Evolutionary conservation across 2,329 filamentous ascomycete species (phyloP).

Genomic region (Colletotrichum acutatum): DNA sequence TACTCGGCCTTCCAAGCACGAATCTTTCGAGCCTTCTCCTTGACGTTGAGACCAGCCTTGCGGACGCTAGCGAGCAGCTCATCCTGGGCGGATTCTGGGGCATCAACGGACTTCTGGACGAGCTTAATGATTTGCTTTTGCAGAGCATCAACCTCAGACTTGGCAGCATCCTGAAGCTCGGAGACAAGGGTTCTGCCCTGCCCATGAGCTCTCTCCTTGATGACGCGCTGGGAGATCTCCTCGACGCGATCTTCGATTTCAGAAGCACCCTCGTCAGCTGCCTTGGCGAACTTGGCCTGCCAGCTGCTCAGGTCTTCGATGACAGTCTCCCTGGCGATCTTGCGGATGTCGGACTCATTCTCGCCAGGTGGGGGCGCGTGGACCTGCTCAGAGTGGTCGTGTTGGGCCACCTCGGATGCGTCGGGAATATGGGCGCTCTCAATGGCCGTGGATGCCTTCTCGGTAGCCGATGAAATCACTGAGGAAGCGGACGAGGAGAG

Average conservation of each 20-base stretch:
- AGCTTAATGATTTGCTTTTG: conserved; percentile 75
- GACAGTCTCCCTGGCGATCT: conserved; percentile 73
- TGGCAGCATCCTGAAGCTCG: conserved; percentile 75
- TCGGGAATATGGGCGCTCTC: conserved; percentile 32
- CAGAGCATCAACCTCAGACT: conserved; percentile 71
- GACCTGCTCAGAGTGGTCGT: conserved; percentile 44
- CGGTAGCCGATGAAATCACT: conserved; percentile 37
- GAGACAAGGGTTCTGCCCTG: conserved; percentile 75
- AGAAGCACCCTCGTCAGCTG: conserved; percentile 80
- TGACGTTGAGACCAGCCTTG: conserved; percentile 76
- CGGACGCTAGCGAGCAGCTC: conserved; percentile 65
- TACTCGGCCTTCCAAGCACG: conserved; percentile 81
- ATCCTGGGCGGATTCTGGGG: conserved; percentile 55
- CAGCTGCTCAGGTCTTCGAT: conserved; percentile 83
- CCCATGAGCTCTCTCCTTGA: conserved; percentile 72
- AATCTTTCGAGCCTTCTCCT: conserved; percentile 80
- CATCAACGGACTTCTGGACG: conserved; percentile 61
- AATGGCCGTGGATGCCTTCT: conserved; percentile 38
- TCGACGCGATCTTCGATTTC: conserved; percentile 78
- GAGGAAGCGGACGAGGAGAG: conserved; percentile 42
- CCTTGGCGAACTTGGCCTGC: conserved; percentile 88
- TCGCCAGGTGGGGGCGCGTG: conserved; percentile 57
- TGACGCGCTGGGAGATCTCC: conserved; percentile 66
- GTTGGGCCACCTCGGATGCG: conserved; percentile 35
- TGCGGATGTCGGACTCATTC: conserved; percentile 64